These are phyloP conservation scores for Naganishia onofrii DNA, from an alignment of 768 basidiomycete species.

Conservation along the genomic window DNA sequence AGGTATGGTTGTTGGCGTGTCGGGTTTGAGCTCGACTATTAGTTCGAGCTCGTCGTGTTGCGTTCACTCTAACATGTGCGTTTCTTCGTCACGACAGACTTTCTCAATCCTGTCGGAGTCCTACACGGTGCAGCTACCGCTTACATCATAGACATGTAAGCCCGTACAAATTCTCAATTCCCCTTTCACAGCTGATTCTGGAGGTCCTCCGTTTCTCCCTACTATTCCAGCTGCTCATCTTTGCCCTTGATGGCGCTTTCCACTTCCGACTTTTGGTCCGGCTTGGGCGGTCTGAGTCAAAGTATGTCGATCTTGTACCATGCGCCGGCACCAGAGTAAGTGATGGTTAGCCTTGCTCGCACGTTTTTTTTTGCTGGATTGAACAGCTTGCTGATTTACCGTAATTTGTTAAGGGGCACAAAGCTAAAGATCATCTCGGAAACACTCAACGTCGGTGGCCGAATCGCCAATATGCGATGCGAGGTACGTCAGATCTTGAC, in stretches of 20 bases:
- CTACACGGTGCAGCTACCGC: constrained; percentile 32
- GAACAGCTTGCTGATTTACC: not conserved
- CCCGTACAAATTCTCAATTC: not conserved
- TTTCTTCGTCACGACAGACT: not conserved
- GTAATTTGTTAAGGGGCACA: constrained; percentile 16
- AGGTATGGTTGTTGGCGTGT: constrained; percentile 9
- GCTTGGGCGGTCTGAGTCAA: constrained; percentile 27
- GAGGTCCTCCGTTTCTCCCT: not conserved
- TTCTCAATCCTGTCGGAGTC: constrained; percentile 31
- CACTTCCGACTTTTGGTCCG: constrained; percentile 29
- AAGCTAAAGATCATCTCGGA: constrained; percentile 28
- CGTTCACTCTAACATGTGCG: not conserved
- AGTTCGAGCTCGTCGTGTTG: not conserved
- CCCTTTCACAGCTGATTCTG: not conserved
- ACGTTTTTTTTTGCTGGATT: too few species aligned
- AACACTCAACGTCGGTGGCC: constrained; percentile 30
- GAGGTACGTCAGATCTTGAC: constrained; percentile 31
- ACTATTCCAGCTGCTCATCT: constrained; percentile 30
- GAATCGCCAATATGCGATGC: constrained; percentile 34
- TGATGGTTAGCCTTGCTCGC: too few species aligned
- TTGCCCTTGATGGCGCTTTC: constrained; percentile 28
- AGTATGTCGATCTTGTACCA: constrained; percentile 28
- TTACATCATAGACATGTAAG: constrained; percentile 33
- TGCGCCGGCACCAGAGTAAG: constrained; percentile 31
- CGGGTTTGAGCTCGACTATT: too few species aligned